Conservation (phyloP, 345 rosid genomes). For the Gossypium longicalyx region DNA sequence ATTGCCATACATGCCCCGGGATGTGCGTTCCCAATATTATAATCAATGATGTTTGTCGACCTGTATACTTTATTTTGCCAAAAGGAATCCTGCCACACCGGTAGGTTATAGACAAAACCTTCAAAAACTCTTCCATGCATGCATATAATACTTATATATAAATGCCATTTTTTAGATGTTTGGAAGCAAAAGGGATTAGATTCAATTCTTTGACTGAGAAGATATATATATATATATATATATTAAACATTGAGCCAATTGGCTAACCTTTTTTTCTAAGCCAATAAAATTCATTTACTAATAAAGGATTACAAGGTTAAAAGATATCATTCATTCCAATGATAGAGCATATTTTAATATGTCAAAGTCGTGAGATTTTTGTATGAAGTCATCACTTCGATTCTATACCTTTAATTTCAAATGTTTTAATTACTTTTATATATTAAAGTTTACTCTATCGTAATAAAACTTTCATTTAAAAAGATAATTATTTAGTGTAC, state of each 20-base stretch:
- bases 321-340: too few relatives aligned
- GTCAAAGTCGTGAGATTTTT: too few relatives aligned
- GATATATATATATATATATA: neutral
- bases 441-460: too few relatives aligned
- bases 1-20: conserved; percentile 3
- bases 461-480: too few relatives aligned
- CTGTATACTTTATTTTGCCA: neutral
- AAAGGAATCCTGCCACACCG: neutral
- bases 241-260: neutral
- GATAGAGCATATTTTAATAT: too few relatives aligned
- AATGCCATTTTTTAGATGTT: neutral
- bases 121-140: neutral
- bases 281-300: too few relatives aligned
- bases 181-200: neutral
- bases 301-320: too few relatives aligned
- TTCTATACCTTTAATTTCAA: too few relatives aligned
- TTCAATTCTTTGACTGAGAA: neutral
- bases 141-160: neutral
- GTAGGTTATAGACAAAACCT: neutral
- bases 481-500: too few relatives aligned
- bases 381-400: too few relatives aligned
- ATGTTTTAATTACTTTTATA: too few relatives aligned
- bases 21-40: neutral
- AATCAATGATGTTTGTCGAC: neutral
- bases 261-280: too few relatives aligned